These are phyloP conservation scores for Asparagopsis taxiformis DNA, from an alignment of 31 red algal genomes.

Conservation along the genomic window DNA sequence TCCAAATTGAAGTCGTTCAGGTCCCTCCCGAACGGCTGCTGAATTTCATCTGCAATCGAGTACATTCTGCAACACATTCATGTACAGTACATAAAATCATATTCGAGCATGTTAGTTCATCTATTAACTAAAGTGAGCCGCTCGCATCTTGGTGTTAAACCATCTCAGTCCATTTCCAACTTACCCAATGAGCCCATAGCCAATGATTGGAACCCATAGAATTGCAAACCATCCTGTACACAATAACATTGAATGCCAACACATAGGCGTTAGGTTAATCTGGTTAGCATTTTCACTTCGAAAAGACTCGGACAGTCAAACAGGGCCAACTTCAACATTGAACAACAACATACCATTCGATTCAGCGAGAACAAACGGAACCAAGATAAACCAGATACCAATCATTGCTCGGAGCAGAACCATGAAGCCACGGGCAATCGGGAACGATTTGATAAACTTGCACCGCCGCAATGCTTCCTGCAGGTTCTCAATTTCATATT, in stretches of 20 bases:
- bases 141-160: no score
- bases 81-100: no score
- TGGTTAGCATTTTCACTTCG: not conserved
- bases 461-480: slow-evolving; percentile 10
- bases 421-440: slow-evolving; percentile 37
- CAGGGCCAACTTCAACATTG: no score
- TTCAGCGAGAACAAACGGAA: slow-evolving; percentile 46
- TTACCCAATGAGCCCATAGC: slow-evolving; percentile 52
- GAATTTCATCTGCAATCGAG: not conserved
- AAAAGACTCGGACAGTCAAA: not conserved
- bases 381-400: slow-evolving; percentile 29
- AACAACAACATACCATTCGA: slow-evolving; percentile 14
- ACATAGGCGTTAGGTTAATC: not conserved
- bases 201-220: no score
- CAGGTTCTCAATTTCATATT: slow-evolving; percentile 6
- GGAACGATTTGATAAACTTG: no score
- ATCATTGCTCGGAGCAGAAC: slow-evolving; percentile 18
- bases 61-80: no score
- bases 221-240: no score
- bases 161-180: no score
- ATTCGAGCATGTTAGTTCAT: no score
- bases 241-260: slow-evolving; percentile 51
- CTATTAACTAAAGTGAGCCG: no score
- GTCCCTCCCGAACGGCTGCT: no score
- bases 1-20: no score